Percentiles rank a stretch among this genome's conserved stretches.
phyloP scores from a whole-genome alignment of 805 yeast genomes.

The Candida pini region DNA sequence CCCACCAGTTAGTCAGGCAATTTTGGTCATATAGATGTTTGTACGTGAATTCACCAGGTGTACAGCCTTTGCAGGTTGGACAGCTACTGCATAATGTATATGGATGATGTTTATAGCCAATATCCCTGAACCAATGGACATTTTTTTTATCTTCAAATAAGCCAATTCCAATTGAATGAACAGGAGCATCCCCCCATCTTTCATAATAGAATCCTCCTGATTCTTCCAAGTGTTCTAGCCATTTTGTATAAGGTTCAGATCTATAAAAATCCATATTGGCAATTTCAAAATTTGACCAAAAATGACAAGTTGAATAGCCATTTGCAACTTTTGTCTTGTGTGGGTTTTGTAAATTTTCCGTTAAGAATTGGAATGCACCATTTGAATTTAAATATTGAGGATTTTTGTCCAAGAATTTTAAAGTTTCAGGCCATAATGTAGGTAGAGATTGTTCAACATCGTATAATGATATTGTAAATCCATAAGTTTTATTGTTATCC shows the following conservation, averaged over 20 bases:
- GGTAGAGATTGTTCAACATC: slow-evolving; percentile 62
- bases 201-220: slow-evolving; percentile 85
- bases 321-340: slow-evolving; percentile 32
- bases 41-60: slow-evolving; percentile 51
- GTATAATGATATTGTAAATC: slow-evolving; percentile 63
- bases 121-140: slow-evolving; percentile 84
- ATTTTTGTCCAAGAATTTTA: slow-evolving; percentile 48
- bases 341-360: slow-evolving; percentile 49
- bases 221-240: slow-evolving; percentile 58
- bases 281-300: slow-evolving; percentile 88
- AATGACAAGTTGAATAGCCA: slow-evolving; percentile 64
- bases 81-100: slow-evolving; percentile 52
- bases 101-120: slow-evolving; percentile 73
- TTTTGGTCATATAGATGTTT: slow-evolving; percentile 56
- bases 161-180: slow-evolving; percentile 69
- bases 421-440: slow-evolving; percentile 65
- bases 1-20: slow-evolving; percentile 70
- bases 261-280: slow-evolving; percentile 80
- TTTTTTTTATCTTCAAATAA: slow-evolving; percentile 62
- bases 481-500: slow-evolving; percentile 62
- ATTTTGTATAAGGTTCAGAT: slow-evolving; percentile 56
- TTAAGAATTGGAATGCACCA: slow-evolving; percentile 49
- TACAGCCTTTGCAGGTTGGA: slow-evolving; percentile 55
- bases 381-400: slow-evolving; percentile 53
- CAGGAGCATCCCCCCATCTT: slow-evolving; percentile 94